These are phyloP conservation scores for Dissoconium aciculare DNA, from an alignment of 2,329 filamentous ascomycete genomes.

Conservation along the genomic window DNA sequence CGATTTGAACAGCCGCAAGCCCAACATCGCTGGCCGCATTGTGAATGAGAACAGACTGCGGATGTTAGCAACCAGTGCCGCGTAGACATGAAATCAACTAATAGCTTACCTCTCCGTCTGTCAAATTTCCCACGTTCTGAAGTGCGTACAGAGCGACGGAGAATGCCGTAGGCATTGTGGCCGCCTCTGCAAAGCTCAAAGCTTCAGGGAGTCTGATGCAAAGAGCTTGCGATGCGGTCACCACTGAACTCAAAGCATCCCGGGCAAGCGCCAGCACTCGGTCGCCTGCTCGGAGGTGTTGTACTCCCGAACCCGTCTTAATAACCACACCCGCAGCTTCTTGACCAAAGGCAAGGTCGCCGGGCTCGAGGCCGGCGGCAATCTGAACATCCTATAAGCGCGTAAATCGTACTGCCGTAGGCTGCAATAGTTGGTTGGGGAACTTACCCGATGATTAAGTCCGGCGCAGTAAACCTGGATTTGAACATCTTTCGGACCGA, in stretches of 20 bases:
- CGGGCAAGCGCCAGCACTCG: conserved; percentile 6
- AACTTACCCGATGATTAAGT: no score
- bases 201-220: conserved; percentile 12
- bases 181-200: background rate
- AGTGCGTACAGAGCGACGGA: conserved; percentile 5
- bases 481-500: background rate
- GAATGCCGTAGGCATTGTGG: conserved; percentile 2
- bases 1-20: conserved; percentile 18
- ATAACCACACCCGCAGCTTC: conserved; percentile 8
- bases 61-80: no score
- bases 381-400: conserved; percentile 12
- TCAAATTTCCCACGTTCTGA: conserved; percentile 2
- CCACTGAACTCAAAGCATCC: conserved; percentile 13
- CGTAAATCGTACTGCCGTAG: no score
- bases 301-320: conserved; percentile 7
- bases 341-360: conserved; percentile 5
- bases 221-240: conserved; percentile 19
- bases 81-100: no score
- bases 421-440: no score
- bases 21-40: conserved; percentile 19
- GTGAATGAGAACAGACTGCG: conserved; percentile 21
- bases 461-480: background rate
- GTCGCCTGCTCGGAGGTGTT: conserved; percentile 8
- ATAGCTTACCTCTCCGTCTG: no score
- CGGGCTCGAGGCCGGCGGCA: conserved; percentile 10